Evolutionary conservation across 1,139 yeast genomes (phyloP).

Genomic region (Fermentozyma sake): DNA sequence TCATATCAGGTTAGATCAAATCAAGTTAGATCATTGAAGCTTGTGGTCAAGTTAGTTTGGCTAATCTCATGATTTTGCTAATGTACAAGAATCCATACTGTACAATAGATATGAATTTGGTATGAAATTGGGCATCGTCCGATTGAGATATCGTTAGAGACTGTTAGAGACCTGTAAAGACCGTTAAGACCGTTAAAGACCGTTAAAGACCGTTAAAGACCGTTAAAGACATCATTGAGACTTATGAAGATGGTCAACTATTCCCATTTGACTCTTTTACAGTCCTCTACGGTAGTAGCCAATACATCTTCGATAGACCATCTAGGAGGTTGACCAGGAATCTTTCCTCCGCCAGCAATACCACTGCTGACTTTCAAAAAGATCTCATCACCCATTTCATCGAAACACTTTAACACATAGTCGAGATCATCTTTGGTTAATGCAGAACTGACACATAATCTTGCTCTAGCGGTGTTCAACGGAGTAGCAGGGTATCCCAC

Average conservation of each 20-base stretch:
- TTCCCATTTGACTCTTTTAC: slow-evolving; percentile 34
- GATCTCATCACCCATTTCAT: slow-evolving; percentile 74
- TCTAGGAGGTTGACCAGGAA: slow-evolving; percentile 62
- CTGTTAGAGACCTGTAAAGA: no score
- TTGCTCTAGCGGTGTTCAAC: slow-evolving; percentile 79
- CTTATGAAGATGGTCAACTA: slow-evolving; percentile 6
- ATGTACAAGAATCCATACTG: no score
- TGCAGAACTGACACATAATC: slow-evolving; percentile 90
- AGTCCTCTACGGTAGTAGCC: slow-evolving; percentile 68
- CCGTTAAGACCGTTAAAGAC: background rate
- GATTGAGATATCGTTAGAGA: no score
- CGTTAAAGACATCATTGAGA: no score
- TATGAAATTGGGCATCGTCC: no score
- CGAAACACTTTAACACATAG: slow-evolving; percentile 63
- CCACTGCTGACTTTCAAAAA: slow-evolving; percentile 78
- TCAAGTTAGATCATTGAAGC: no score
- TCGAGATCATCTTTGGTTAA: slow-evolving; percentile 93
- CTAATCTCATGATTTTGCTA: no score
- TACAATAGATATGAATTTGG: no score
- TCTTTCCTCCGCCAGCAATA: slow-evolving; percentile 60
- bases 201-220: no score
- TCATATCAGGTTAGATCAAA: no score
- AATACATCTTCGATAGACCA: slow-evolving; percentile 76
- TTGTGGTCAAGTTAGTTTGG: no score
- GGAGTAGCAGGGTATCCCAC: slow-evolving; percentile 99